A percentile compares a stretch with the other conserved stretches of the same genome.
Evolutionary conservation across 1,284 basidiomycete species (phyloP).

Genomic region (Hemileia vastatrix): DNA sequence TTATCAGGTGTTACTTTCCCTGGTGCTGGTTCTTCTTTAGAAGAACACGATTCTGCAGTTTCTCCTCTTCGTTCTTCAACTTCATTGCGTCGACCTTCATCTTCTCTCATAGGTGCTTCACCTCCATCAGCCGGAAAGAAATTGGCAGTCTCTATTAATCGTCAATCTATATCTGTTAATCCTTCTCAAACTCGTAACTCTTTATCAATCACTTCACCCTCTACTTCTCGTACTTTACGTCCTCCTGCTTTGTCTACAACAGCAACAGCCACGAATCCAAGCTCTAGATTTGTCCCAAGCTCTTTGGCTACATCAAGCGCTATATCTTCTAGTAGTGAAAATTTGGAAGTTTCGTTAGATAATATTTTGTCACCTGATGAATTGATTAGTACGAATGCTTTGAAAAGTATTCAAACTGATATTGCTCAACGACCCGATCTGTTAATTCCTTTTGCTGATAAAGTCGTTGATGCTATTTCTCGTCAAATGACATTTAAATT

Average conservation of each 20-base stretch:
- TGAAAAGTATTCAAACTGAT: constrained; percentile 12
- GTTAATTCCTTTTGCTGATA: constrained; percentile 70
- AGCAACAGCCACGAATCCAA: constrained; percentile 29
- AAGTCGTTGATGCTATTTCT: constrained; percentile 75
- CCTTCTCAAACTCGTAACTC: constrained; percentile 32
- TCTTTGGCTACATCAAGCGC: background rate
- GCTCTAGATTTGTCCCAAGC: background rate
- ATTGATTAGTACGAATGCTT: constrained; percentile 20
- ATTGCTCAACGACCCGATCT: constrained; percentile 53
- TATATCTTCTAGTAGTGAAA: background rate
- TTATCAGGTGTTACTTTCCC: constrained; percentile 51
- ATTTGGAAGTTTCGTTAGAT: constrained; percentile 53
- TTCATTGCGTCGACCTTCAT: constrained; percentile 24
- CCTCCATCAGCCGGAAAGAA: too few relatives aligned
- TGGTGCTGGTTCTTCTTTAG: background rate
- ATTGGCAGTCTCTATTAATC: constrained; percentile 58
- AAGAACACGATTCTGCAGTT: too few relatives aligned
- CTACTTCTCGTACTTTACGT: constrained; percentile 19
- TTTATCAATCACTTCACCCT: constrained; percentile 26
- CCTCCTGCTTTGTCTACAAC: constrained; percentile 25
- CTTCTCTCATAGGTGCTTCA: too few relatives aligned
- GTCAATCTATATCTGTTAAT: constrained; percentile 56
- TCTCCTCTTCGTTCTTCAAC: constrained; percentile 20
- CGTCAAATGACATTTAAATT: constrained; percentile 82
- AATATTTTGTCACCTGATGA: constrained; percentile 47